Base-by-base conservation (phyloP, 2,329 filamentous ascomycete species). In the Epichloe scottii region DNA sequence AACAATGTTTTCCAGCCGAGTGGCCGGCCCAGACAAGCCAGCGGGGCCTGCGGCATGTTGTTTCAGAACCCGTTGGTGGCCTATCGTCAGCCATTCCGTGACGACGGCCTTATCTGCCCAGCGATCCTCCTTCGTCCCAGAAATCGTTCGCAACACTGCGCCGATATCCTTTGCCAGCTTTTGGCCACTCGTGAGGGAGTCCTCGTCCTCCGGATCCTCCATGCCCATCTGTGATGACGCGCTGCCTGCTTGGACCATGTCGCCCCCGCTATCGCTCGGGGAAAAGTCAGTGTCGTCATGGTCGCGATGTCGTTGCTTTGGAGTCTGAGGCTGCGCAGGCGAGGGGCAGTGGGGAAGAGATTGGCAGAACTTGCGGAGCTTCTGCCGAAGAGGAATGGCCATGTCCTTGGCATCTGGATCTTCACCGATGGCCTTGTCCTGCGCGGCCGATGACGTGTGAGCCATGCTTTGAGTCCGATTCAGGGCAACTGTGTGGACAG, bases 31-130 rank as follows among this genome's bases (percentile, higher is more conserved):
- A 8, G n/a, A 30, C 4, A 4, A 8, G 17, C 23, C 17, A 10
- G 26, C 3, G 2, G 14, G 17, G 15, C 26, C 34, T 5, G 8
- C 2, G 8, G 30, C 30, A 8, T 14, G 17, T 11, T 43, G 21
- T 12, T n/a, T 26, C 7, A 14, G 2, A 10, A 43, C 2, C 4
- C 4, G 34, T 15, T 53, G 12, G 15, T 46, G 46, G 4, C 43
- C 34, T 3, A 39, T 23, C 0, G 63, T 58, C 11, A 66, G 58
- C 48, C 48, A 50, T 33, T 44, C 48, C 5, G 44, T 3, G 14
- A 50, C 4, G 19, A 40, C 34, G 15, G 34, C 3, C 15, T 45
- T 50, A 3, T 33, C 48, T 11, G 40, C 48, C 48, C 48, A 50
- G 14, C 12, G 12, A 14, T 6, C 4, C 5, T 45, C 48, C 3